A percentile compares a stretch with the other conserved stretches of the same genome.
Conservation (phyloP, 1,139 yeast species). For the Suhomyces wounanorum region DNA sequence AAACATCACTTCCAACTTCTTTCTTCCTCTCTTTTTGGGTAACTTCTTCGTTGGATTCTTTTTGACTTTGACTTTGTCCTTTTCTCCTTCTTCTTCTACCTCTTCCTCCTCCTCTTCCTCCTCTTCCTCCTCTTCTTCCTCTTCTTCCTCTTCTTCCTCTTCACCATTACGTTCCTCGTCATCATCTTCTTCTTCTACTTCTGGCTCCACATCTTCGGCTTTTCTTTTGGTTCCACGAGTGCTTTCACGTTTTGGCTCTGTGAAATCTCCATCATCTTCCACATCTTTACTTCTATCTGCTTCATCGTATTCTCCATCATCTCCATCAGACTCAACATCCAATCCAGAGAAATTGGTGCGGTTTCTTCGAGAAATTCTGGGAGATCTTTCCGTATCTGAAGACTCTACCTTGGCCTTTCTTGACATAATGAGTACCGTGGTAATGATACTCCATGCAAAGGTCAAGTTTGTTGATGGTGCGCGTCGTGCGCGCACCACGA, state of each 20-base stretch:
- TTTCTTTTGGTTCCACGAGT: slow-evolving; percentile 19
- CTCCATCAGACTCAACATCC: slow-evolving; percentile 23
- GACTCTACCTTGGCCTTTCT: slow-evolving; percentile 13
- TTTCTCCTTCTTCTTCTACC: slow-evolving; percentile 20
- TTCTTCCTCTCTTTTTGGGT: slow-evolving; percentile 50
- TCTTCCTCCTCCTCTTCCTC: slow-evolving; percentile 22
- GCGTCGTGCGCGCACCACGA: slow-evolving; percentile 7
- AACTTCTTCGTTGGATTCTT: slow-evolving; percentile 17
- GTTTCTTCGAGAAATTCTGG: slow-evolving; percentile 23
- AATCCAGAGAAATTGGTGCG: slow-evolving; percentile 30
- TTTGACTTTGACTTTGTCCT: slow-evolving; percentile 2
- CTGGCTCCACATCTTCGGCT: slow-evolving; percentile 18
- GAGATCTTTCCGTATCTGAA: slow-evolving; percentile 18
- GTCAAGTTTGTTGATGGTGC: slow-evolving; percentile 4
- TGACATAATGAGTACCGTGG: slow-evolving; percentile 7
- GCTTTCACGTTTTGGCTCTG: slow-evolving; percentile 9
- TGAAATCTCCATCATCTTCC: slow-evolving; percentile 23
- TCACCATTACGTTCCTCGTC: slow-evolving; percentile 17
- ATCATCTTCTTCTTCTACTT: slow-evolving; percentile 23
- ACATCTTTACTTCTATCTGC: slow-evolving; percentile 11
- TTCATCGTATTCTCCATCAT: slow-evolving; percentile 20
- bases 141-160: slow-evolving; percentile 26
- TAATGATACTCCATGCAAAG: background rate
- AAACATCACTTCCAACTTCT: slow-evolving; percentile 39
- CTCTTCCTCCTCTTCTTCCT: slow-evolving; percentile 26